These are phyloP conservation scores for Moricandia arvensis DNA, from an alignment of 345 rosid species.

Conservation along the genomic window DNA sequence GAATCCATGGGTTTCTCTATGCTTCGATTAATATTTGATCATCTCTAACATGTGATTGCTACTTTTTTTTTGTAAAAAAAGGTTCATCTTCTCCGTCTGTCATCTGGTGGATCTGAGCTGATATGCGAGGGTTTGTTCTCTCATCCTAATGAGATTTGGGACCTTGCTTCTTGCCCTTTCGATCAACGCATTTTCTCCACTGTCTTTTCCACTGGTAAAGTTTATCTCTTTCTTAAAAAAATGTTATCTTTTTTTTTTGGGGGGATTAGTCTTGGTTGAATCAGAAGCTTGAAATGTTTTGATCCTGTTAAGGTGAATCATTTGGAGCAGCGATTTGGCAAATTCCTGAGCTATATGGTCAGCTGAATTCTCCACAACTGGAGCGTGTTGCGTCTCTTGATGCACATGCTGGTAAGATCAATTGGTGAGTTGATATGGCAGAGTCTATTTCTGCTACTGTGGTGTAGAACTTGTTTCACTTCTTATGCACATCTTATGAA, in stretches of 20 bases:
- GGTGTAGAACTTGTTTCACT: not conserved
- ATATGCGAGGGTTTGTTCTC: conserved; percentile 89
- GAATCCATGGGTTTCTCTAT: not conserved
- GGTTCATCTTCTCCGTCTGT: conserved; percentile 91
- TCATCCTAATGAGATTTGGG: conserved; percentile 95
- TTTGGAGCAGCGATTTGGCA: conserved; percentile 93
- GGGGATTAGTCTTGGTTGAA: not conserved
- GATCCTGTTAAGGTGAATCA: conserved; percentile 54
- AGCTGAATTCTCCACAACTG: conserved; percentile 74
- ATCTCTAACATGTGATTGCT: not conserved
- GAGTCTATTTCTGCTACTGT: not conserved
- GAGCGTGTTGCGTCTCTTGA: conserved; percentile 82
- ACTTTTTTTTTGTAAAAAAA: conserved; percentile 12
- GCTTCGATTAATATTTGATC: not conserved
- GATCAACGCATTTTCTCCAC: conserved; percentile 94
- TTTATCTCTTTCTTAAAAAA: conserved; percentile 1
- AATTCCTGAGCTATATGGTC: conserved; percentile 96
- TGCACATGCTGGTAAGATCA: conserved; percentile 73
- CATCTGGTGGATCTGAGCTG: conserved; percentile 85
- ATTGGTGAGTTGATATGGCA: conserved; percentile 60
- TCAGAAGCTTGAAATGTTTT: not conserved
- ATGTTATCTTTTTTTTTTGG: not conserved
- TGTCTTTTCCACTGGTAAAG: conserved; percentile 73
- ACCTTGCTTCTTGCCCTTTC: conserved; percentile 80
- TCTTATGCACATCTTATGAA: not conserved